These are phyloP conservation scores for Coemansia sp. DNA, from an alignment of 192 early-diverging fungal genomes.

Conservation along the genomic window DNA sequence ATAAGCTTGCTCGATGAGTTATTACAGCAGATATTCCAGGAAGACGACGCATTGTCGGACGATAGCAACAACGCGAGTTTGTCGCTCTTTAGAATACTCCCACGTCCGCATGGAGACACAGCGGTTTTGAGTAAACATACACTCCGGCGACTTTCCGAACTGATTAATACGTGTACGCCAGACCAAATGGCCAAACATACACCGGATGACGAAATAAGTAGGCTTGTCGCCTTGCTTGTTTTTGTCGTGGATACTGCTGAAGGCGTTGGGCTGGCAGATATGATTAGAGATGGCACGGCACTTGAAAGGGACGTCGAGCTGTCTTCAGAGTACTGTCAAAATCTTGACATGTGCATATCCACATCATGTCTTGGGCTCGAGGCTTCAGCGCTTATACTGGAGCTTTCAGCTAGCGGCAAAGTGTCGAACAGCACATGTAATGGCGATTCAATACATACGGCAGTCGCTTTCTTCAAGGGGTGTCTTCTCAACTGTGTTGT, in stretches of 20 bases:
- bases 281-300: slow-evolving; percentile 29
- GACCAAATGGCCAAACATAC: slow-evolving; percentile 16
- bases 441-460: slow-evolving; percentile 35
- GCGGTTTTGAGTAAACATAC: slow-evolving; percentile 26
- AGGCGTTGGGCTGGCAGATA: slow-evolving; percentile 21
- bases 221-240: slow-evolving; percentile 30
- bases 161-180: slow-evolving; percentile 25
- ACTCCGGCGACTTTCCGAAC: slow-evolving; percentile 17
- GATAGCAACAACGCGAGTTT: neutral
- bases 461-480: slow-evolving; percentile 35
- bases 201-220: slow-evolving; percentile 17
- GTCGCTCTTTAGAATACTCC: slow-evolving; percentile 15
- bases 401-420: slow-evolving; percentile 28
- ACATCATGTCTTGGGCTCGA: slow-evolving; percentile 37
- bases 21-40: slow-evolving; percentile 32
- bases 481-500: slow-evolving; percentile 38
- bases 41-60: slow-evolving; percentile 29
- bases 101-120: slow-evolving; percentile 1
- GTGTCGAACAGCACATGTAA: slow-evolving; percentile 29
- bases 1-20: slow-evolving; percentile 31
- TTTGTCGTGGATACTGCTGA: slow-evolving; percentile 35
- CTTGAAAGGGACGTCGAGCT: slow-evolving; percentile 20
- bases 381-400: slow-evolving; percentile 22
- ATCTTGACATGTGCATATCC: slow-evolving; percentile 22
- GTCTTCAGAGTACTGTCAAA: slow-evolving; percentile 21